Base-by-base conservation (phyloP, 2,329 filamentous ascomycete genomes). In the Paraphoma sp. region DNA sequence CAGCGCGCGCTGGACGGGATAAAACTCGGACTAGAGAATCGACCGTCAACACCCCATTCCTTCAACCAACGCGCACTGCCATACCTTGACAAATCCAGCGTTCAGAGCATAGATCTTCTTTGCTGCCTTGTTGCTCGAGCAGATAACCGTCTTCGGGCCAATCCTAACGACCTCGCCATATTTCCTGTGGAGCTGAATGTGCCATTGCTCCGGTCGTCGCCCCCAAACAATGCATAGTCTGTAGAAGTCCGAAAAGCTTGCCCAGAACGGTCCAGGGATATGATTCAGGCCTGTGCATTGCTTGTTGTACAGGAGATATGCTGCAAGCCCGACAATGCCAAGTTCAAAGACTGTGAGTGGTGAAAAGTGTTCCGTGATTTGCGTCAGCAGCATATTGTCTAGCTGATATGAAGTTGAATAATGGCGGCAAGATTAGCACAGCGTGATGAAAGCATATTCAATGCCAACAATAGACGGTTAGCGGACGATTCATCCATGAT, bases 111-210 rank as follows among this genome's bases (percentile, higher is more conserved):
- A 62, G 16, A 62, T 60, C 38, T 56, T 58, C 42, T 56, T 58
- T 1, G 54, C 56, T 5, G 80, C 89, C 51, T 84, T 83, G 0
- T 89, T 88, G 60, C 90, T 83, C 1, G 87, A 83, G 64, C 93
- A 91, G 0, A 88, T 90, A 63, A 95, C 82, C 64, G 95, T 91
- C 65, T 91, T 87, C 0, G 92, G 92, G 67, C 91, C 89, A 63
- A 96, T 89, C 18, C 92, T 84, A 17, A 96, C 87, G 0, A 96
- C 78, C 10, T 87, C 87, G 4, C 92, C 92, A 45, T 89, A 80
- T 68, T 87, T 87, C 79, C 88, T 84, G 77, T 96, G 92, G 3
- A 86, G 72, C n/a, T 71, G 72, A 43, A 74, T 64, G 54, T 79
- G 80, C 51, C 76, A 64, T 1, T 43, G 84, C 79, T 60, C 59